A percentile compares a stretch with the other conserved stretches of the same genome.
Conservation (phyloP, 306 rosid species). For the Medicago arabica region DNA sequence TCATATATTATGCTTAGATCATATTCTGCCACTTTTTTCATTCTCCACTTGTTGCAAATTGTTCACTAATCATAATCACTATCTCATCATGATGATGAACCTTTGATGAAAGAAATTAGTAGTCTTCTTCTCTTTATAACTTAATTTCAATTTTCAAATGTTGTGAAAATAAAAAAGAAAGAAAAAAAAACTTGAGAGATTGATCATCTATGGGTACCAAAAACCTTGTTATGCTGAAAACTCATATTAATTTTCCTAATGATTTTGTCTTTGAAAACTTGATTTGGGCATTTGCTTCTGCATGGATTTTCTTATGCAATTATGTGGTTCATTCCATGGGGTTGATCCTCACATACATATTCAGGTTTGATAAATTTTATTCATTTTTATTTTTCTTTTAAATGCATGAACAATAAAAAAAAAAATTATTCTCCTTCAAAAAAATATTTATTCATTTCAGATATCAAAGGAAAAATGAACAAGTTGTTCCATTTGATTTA, state of each 20-base stretch:
- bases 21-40: slow-evolving; percentile 47
- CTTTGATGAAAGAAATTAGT: slow-evolving; percentile 4
- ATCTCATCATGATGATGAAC: slow-evolving; percentile 34
- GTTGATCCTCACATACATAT: slow-evolving; percentile 41
- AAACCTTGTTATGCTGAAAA: slow-evolving; percentile 44
- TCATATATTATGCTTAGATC: slow-evolving; percentile 27
- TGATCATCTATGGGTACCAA: slow-evolving; percentile 52
- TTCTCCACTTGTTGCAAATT: slow-evolving; percentile 42
- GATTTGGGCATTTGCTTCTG: slow-evolving; percentile 50
- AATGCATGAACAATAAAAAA: not conserved
- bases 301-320: slow-evolving; percentile 44
- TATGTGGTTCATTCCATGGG: slow-evolving; percentile 49
- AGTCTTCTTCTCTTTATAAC: not conserved
- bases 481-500: not conserved
- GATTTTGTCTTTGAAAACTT: slow-evolving; percentile 51
- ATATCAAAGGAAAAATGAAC: slow-evolving; percentile 35
- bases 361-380: slow-evolving; percentile 52
- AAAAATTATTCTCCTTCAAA: no score
- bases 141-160: slow-evolving; percentile 36
- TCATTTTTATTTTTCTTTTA: not conserved
- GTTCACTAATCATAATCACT: slow-evolving; percentile 48
- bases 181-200: not conserved
- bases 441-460: slow-evolving; percentile 30
- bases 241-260: slow-evolving; percentile 36
- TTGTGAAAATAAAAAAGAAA: not conserved